phyloP scores from a whole-genome alignment of 1,284 basidiomycete species.

The Ustilago tritici region DNA sequence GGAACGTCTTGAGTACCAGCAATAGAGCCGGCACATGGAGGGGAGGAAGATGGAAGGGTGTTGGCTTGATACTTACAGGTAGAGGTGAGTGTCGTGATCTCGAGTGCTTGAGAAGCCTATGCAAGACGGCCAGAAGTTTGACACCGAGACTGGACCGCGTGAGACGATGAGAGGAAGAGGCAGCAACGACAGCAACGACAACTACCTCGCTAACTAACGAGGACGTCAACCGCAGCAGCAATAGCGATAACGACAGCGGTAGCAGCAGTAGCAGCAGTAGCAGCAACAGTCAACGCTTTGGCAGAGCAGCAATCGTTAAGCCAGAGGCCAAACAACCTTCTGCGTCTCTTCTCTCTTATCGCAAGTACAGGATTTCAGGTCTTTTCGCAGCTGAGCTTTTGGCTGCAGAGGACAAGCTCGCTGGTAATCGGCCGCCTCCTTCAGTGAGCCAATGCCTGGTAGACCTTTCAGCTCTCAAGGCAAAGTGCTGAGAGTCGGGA shows the following conservation, averaged over 20 bases:
- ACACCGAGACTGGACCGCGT: not conserved
- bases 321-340: not conserved
- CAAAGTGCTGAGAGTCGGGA: not conserved
- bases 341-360: not conserved
- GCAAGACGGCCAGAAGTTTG: too few species aligned
- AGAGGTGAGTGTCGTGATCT: not conserved
- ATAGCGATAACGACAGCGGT: not conserved
- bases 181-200: not conserved
- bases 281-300: not conserved
- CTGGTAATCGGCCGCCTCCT: not conserved
- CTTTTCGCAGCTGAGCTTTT: not conserved
- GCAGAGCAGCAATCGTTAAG: not conserved
- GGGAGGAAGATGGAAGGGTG: not conserved
- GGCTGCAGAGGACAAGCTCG: not conserved
- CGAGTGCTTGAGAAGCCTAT: not conserved
- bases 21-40: not conserved
- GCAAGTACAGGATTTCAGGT: not conserved
- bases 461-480: not conserved
- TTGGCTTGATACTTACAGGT: not conserved
- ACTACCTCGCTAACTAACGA: not conserved
- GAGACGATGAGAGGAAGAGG: not conserved
- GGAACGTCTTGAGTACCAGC: not conserved
- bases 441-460: not conserved
- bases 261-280: conserved; percentile 1
- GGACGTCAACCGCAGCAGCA: not conserved